A percentile compares a stretch with the other conserved stretches of the same genome.
Conservation (phyloP, 306 rosid species). For the Gastrolobium villosum region DNA sequence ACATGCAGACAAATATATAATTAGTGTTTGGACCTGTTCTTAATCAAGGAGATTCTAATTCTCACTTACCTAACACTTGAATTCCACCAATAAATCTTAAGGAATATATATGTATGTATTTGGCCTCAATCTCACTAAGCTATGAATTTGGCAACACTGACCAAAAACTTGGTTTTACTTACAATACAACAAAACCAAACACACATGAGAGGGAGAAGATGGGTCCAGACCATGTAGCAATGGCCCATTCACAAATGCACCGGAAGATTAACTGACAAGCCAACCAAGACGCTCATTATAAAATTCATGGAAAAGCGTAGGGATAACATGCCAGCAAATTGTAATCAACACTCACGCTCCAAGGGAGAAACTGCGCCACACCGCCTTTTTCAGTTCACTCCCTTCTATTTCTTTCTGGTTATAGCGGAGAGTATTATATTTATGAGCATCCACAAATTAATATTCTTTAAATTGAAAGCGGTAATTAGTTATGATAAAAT, state of each 20-base stretch:
- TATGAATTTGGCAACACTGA: background rate
- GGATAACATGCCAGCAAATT: conserved; percentile 36
- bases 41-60: conserved; percentile 18
- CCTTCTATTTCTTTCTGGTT: background rate
- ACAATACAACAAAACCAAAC: background rate
- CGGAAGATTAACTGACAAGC: conserved; percentile 25
- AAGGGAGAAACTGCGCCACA: conserved; percentile 26
- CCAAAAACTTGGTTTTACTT: background rate
- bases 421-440: too few species aligned
- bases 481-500: background rate
- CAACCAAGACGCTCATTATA: conserved; percentile 45
- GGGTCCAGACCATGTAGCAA: background rate
- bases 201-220: background rate
- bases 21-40: conserved; percentile 1
- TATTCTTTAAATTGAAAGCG: background rate
- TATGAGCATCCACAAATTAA: background rate
- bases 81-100: background rate
- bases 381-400: background rate
- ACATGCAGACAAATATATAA: conserved; percentile 28
- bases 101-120: background rate
- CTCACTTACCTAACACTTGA: conserved; percentile 23
- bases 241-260: conserved; percentile 30
- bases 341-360: conserved; percentile 44
- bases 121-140: background rate
- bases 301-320: conserved; percentile 44